A percentile compares a stretch with the other conserved stretches of the same genome.
Conservation (phyloP, 345 rosid species). For the Sapria himalayana region DNA sequence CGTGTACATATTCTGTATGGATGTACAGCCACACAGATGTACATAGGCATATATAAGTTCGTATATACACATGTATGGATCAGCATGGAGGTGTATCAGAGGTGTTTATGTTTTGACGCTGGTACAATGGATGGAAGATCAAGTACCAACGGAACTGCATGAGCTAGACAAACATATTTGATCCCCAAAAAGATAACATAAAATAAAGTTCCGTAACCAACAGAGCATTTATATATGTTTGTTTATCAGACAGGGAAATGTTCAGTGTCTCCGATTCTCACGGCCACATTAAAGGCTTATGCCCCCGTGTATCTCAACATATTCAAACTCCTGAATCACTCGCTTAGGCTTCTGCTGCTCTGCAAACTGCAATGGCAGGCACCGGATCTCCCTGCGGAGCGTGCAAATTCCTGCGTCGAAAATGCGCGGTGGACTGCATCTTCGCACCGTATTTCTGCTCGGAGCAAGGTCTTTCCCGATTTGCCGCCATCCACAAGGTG, state of each 20-base stretch:
- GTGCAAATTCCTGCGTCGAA: constrained; percentile 56
- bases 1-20: not conserved
- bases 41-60: no score
- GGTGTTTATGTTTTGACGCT: no score
- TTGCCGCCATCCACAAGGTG: constrained; percentile 61
- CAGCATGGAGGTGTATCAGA: no score
- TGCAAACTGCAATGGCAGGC: constrained; percentile 14
- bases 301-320: constrained; percentile 18
- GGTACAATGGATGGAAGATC: no score
- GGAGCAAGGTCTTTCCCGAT: constrained; percentile 44
- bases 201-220: no score
- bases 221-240: no score
- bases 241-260: no score
- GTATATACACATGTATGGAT: no score
- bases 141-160: no score
- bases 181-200: no score
- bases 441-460: constrained; percentile 62
- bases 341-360: not conserved
- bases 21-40: constrained; percentile 8
- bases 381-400: constrained; percentile 55
- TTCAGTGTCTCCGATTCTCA: not conserved
- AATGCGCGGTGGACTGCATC: constrained; percentile 45
- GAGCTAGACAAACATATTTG: no score
- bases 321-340: not conserved
- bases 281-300: constrained; percentile 6